Evolutionary conservation across 2,329 filamentous ascomycete species (phyloP).

Genomic region (Dothistroma septosporum): DNA sequence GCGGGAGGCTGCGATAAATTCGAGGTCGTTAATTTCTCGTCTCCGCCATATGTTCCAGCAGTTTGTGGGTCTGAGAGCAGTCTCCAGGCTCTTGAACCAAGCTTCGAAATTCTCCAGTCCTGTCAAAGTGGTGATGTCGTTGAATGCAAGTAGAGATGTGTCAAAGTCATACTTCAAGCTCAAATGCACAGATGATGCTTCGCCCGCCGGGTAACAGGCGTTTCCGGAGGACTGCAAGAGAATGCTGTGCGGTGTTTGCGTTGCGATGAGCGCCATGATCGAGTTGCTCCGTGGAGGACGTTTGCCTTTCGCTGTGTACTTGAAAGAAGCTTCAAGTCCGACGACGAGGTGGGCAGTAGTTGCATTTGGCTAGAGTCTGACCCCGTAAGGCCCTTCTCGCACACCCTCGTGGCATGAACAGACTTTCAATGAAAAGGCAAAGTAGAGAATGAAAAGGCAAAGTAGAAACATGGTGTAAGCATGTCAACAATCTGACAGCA

Average conservation of each 20-base stretch:
- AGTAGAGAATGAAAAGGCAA: too few relatives aligned
- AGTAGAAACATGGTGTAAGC: background rate
- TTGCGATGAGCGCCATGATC: background rate
- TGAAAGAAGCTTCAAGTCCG: background rate
- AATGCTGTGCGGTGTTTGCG: background rate
- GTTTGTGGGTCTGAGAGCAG: background rate
- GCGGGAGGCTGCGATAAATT: background rate
- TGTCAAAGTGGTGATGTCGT: background rate
- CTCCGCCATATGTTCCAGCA: background rate
- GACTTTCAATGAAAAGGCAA: background rate
- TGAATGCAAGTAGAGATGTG: background rate
- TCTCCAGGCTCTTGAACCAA: background rate
- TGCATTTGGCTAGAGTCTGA: background rate
- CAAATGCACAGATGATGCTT: background rate
- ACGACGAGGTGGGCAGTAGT: background rate
- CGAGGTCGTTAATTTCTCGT: background rate
- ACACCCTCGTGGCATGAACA: background rate
- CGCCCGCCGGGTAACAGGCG: background rate
- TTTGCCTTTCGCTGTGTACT: background rate
- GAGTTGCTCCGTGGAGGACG: background rate
- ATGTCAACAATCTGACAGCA: background rate
- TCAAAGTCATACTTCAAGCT: background rate
- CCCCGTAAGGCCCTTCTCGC: background rate
- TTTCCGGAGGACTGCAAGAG: background rate
- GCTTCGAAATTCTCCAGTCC: background rate